Base-by-base conservation (phyloP, 2,329 filamentous ascomycete genomes). In the Cladosporium sp. region DNA sequence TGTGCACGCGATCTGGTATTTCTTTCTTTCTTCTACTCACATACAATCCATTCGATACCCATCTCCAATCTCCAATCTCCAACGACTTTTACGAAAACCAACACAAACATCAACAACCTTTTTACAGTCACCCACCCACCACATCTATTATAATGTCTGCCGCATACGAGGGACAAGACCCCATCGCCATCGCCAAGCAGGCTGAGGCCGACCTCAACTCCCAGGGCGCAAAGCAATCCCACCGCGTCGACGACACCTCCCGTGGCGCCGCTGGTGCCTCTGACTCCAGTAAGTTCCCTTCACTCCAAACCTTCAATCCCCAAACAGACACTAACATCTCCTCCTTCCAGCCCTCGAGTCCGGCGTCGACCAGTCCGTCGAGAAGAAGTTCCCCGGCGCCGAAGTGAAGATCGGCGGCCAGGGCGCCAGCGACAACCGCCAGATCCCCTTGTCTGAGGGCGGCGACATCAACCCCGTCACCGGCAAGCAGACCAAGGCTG, bases 151-250 rank as follows among this genome's bases (percentile, higher is more conserved):
- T 32, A 64, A 83, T 83, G 80, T 82, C 82, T 53, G 70, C 72
- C 64, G 77, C 76, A 72, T 78, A 79, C 74, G 65, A 78, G 66
- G 75, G 74, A 69, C 73, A 78, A 63, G 75, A 82, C 71, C 79
- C 78, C 60, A 70, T 79, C 69, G 73, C 76, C 30, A 73, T 83
- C 70, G 81, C 83, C 62, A 73, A 80, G 70, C 75, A 83, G 68
- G 82, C 82, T 13, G 81, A 84, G 76, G 74, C 74, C 21, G 81
- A 84, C 64, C 76, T 84, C 62, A 82, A 83, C 74, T 79, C 79
- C 10, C 69, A 79, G 36, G 65, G 70, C 16, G 78, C 78, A 11
- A 80, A 79, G 68, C 70, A 76, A 32, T 63, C 56, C 26, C 51
- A 54, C 51, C 51, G 51, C 3, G 51, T 54, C 30, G 66, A 71